A percentile compares a stretch with the other conserved stretches of the same genome.
phyloP scores from a whole-genome alignment of 306 rosid species.

The Phaseolus lunatus region DNA sequence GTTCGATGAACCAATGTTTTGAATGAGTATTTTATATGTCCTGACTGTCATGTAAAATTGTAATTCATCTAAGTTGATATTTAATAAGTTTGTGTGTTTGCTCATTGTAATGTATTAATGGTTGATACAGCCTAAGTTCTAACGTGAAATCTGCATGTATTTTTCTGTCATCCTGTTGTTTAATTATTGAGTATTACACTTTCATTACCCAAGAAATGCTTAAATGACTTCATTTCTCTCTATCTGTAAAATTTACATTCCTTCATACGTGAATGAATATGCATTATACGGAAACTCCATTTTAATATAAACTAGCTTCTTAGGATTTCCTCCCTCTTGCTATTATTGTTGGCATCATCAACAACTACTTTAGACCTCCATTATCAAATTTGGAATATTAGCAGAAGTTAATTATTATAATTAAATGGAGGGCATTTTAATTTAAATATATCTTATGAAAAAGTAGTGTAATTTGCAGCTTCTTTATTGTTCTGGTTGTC shows the following conservation, averaged over 20 bases:
- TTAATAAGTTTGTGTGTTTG: slow-evolving; percentile 13
- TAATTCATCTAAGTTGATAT: not conserved
- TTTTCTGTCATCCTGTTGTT: not conserved
- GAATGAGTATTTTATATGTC: slow-evolving; percentile 18
- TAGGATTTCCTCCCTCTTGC: not conserved
- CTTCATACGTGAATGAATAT: too few relatives aligned
- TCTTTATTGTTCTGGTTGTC: slow-evolving; percentile 7
- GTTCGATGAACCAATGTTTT: not conserved
- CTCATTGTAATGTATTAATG: not conserved
- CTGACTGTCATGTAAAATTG: not conserved
- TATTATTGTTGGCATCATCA: not conserved
- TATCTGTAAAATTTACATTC: too few relatives aligned
- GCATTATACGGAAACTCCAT: not conserved
- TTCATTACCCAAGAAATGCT: too few relatives aligned
- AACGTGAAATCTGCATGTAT: not conserved
- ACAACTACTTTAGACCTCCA: not conserved
- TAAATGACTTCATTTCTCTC: too few relatives aligned
- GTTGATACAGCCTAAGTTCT: not conserved
- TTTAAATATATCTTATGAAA: not conserved
- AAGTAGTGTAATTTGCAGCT: not conserved
- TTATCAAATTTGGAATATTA: not conserved
- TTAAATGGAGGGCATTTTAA: not conserved
- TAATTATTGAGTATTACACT: not conserved
- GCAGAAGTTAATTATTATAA: not conserved
- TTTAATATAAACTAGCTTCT: not conserved